Conservation (phyloP, 2,329 filamentous ascomycete species). For the Massarina eburnea region DNA sequence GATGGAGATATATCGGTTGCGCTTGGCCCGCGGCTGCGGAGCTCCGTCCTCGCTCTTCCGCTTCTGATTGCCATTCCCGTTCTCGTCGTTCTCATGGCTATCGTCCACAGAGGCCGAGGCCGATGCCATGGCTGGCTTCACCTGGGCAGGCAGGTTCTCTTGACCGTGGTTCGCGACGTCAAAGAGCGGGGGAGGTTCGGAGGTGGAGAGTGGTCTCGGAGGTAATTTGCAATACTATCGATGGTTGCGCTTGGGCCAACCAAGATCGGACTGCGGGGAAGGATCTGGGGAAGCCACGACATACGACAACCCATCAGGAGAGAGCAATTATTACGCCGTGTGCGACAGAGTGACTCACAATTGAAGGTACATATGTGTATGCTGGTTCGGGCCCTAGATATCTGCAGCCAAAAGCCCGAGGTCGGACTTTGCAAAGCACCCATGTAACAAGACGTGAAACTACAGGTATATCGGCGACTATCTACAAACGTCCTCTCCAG, state of each 20-base stretch:
- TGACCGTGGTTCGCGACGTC: neutral
- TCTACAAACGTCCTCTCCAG: too few relatives aligned
- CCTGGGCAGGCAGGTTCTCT: neutral
- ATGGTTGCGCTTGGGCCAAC: neutral
- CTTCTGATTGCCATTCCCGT: conserved; percentile 33
- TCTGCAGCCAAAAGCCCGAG: too few relatives aligned
- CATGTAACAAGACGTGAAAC: too few relatives aligned
- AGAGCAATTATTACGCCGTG: too few relatives aligned
- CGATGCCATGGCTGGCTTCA: neutral
- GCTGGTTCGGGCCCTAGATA: too few relatives aligned
- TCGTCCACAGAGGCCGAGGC: conserved; percentile 10
- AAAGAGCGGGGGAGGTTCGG: neutral
- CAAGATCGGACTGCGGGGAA: neutral
- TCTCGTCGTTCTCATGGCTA: conserved; percentile 24
- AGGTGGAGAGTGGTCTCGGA: neutral
- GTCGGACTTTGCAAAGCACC: too few relatives aligned
- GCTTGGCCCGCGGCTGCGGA: conserved; percentile 59
- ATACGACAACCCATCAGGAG: neutral
- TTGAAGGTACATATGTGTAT: too few relatives aligned
- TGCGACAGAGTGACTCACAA: too few relatives aligned
- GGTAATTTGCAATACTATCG: neutral
- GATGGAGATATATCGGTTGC: conserved; percentile 68
- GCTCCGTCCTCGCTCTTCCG: conserved; percentile 48
- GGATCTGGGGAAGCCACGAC: neutral
- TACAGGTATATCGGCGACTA: too few relatives aligned